Evolutionary conservation across 192 early-diverging fungal genomes (phyloP), one percentile per base, ranked within the genome.

Genomic region (Coemansia sp.): DNA sequence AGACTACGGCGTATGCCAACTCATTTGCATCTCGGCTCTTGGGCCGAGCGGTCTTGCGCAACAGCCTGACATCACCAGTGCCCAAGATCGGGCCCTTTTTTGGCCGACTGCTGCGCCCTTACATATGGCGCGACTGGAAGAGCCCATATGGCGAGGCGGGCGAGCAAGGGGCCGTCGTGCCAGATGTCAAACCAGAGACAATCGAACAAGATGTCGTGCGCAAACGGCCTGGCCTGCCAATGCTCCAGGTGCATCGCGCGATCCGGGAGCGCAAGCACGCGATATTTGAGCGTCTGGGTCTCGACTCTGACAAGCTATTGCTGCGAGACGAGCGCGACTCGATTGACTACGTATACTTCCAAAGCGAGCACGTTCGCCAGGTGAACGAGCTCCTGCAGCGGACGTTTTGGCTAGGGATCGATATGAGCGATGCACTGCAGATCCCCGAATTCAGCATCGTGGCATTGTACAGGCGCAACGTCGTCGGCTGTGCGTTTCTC

Each of bases 401-500:
- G 34, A 83, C 84, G 17, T 95, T 97, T 69, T 97, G 95, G 95
- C 88, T 88, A 9, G 90, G 88, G 10, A 92, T 97, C 54, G 92
- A 95, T 61, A 84, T 95, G 58, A 87, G 87, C 18, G 94, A 97
- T 65, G 85, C 88, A 29, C 72, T 97, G 19, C 72, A 81, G 34
- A 90, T 81, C 38, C 94, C 93, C 0, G 93, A 95, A 64, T 94
- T 87, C 72, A 89, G 88, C 38, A 76, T 97, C 0, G 86, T 97
- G 3, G 91, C 90, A 3, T 66, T 95, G 18, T 92, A 95, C 76
- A 85, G 83, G 50, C 83, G 88, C 21, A 65, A 87, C 11, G 89
- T 94, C 0, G 81, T 96, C 46, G 94, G 92, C 3, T 95, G 92
- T 79, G 94, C 89, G 3, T 92, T 97, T 60, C 91, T 95, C 81